phyloP scores from a whole-genome alignment of 2,329 filamentous ascomycete genomes.

The Aspergillus luchuensis region DNA sequence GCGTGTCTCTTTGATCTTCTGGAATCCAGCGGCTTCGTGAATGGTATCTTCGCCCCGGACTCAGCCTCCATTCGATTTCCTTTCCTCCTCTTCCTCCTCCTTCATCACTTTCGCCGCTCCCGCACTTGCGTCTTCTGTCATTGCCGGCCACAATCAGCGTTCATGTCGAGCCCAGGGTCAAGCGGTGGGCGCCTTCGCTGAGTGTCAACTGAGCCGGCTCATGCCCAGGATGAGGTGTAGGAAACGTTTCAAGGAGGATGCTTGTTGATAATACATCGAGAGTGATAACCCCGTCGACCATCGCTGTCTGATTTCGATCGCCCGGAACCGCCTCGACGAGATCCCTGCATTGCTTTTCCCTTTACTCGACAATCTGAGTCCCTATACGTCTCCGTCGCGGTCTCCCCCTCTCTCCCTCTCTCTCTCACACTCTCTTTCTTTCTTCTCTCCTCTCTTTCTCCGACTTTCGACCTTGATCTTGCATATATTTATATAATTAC shows the following conservation, averaged over 20 bases:
- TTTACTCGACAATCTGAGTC: slow-evolving; percentile 9
- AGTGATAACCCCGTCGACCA: slow-evolving; percentile 27
- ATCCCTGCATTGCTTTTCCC: slow-evolving; percentile 16
- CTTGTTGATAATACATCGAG: slow-evolving; percentile 38
- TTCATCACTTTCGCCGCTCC: slow-evolving; percentile 8
- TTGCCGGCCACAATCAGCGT: slow-evolving; percentile 25
- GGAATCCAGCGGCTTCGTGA: slow-evolving; percentile 22
- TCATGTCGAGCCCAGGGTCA: slow-evolving; percentile 29
- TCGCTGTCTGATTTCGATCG: slow-evolving; percentile 22
- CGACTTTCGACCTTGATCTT: background rate
- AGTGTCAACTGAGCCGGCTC: slow-evolving; percentile 25
- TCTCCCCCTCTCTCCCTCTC: background rate
- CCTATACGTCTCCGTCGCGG: slow-evolving; percentile 1
- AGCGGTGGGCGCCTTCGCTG: slow-evolving; percentile 33
- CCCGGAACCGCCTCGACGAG: slow-evolving; percentile 17
- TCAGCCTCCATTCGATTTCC: slow-evolving; percentile 11
- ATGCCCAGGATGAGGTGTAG: slow-evolving; percentile 48
- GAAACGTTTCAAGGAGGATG: slow-evolving; percentile 47
- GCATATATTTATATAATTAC: background rate
- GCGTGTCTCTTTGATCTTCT: slow-evolving; percentile 21
- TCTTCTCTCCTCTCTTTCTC: background rate
- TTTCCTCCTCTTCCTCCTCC: slow-evolving; percentile 10
- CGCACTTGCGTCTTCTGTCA: slow-evolving; percentile 20
- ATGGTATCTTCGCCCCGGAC: slow-evolving; percentile 19
- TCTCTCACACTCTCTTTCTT: background rate